Evolutionary conservation across 108 stramenopile genomes (phyloP).

Genomic region (Aurantiochytrium sp.): DNA sequence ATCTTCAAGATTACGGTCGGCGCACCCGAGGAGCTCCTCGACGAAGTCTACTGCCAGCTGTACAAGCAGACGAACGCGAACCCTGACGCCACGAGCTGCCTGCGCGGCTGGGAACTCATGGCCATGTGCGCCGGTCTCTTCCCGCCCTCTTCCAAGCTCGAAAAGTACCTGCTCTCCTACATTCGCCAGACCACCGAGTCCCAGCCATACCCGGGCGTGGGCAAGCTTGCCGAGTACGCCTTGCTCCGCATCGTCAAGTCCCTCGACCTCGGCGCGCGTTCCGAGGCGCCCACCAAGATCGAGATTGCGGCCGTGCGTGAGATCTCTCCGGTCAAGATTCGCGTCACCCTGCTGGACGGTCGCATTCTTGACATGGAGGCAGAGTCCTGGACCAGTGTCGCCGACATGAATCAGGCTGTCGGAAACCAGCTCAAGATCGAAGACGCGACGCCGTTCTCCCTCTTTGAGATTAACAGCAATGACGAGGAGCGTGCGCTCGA

Average conservation of each 20-base stretch:
- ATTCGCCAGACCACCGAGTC: not conserved
- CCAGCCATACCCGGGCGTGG: not conserved
- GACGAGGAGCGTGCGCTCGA: conserved; percentile 39
- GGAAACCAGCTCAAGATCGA: not conserved
- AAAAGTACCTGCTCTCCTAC: conserved; percentile 1
- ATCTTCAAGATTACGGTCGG: conserved; percentile 12
- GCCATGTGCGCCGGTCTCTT: conserved; percentile 11
- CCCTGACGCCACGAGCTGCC: not conserved
- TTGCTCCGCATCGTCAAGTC: not conserved
- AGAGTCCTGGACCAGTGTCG: conserved; percentile 27
- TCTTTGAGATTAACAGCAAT: conserved; percentile 28
- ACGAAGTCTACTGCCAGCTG: conserved; percentile 42
- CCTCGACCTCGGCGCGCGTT: conserved; percentile 22
- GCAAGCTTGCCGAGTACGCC: conserved; percentile 22
- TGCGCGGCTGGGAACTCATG: conserved; percentile 39
- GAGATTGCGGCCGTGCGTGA: conserved; percentile 23
- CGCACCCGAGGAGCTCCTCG: conserved; percentile 32
- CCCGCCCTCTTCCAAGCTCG: conserved; percentile 16
- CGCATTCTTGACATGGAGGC: conserved; percentile 6
- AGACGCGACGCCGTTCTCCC: not conserved
- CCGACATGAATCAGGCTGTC: conserved; percentile 11
- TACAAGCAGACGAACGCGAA: conserved; percentile 39
- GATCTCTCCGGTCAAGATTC: not conserved
- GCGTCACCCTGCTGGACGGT: conserved; percentile 33
- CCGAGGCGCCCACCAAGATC: conserved; percentile 28